Conservation (phyloP, 805 yeast genomes). For the Candida insectorum region DNA sequence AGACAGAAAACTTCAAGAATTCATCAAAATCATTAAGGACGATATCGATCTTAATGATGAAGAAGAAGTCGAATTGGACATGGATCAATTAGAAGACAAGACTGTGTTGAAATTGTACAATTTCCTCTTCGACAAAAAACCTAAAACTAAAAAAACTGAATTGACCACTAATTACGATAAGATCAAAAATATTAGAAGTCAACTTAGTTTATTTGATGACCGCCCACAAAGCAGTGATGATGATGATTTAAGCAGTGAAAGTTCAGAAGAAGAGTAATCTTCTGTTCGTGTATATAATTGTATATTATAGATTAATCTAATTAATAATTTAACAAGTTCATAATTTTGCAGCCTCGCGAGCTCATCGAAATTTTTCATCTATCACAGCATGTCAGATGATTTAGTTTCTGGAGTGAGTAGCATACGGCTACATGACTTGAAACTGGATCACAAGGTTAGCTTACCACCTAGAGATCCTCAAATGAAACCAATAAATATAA, state of each 20-base stretch:
- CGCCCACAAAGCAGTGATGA: slow-evolving; percentile 36
- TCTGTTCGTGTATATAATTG: slow-evolving; percentile 4
- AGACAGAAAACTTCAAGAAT: slow-evolving; percentile 79
- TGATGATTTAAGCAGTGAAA: slow-evolving; percentile 49
- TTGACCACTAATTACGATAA: slow-evolving; percentile 38
- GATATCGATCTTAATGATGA: slow-evolving; percentile 60
- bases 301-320: background rate
- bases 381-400: too few relatives aligned
- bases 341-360: too few relatives aligned
- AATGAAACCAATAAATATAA: slow-evolving; percentile 31
- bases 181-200: slow-evolving; percentile 62
- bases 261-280: slow-evolving; percentile 66
- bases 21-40: slow-evolving; percentile 80
- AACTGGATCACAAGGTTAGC: background rate
- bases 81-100: slow-evolving; percentile 84
- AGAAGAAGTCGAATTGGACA: slow-evolving; percentile 88
- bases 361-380: too few relatives aligned
- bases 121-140: slow-evolving; percentile 56
- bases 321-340: too few relatives aligned
- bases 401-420: too few relatives aligned
- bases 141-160: slow-evolving; percentile 33
- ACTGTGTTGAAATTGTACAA: slow-evolving; percentile 82
- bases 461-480: slow-evolving; percentile 1
- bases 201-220: slow-evolving; percentile 43
- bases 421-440: too few relatives aligned